Percentiles rank a stretch among this genome's conserved stretches.
phyloP scores from a whole-genome alignment of 2,329 filamentous ascomycete genomes.

The Neoarthrinium moseri region DNA sequence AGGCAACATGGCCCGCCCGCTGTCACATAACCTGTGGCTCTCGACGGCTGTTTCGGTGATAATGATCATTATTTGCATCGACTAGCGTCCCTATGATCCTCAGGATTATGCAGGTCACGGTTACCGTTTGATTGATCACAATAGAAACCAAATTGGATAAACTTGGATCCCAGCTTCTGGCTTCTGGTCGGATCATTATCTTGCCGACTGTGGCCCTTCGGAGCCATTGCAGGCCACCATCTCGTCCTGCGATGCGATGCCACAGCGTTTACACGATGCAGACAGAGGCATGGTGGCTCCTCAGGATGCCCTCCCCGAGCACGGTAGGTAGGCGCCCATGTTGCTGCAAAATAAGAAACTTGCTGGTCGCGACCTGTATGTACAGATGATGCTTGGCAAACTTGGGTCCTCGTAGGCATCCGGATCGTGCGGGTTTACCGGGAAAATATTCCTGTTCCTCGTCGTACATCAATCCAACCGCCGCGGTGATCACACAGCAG shows the following conservation, averaged over 20 bases:
- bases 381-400: too few species aligned
- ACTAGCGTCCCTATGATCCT: not conserved
- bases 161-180: not conserved
- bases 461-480: constrained; percentile 3
- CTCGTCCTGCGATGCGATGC: not conserved
- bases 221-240: not conserved
- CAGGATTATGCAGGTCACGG: constrained; percentile 2
- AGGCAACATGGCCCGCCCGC: constrained; percentile 12
- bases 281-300: too few species aligned
- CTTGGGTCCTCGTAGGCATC: too few species aligned
- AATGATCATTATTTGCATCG: not conserved
- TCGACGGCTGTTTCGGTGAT: not conserved
- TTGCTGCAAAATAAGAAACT: too few species aligned
- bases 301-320: too few species aligned
- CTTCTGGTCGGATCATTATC: not conserved
- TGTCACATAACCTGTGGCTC: not conserved
- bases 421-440: too few species aligned
- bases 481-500: constrained; percentile 3
- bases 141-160: not conserved
- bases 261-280: not conserved
- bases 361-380: too few species aligned
- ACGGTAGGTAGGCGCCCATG: too few species aligned
- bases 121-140: not conserved
- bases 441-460: constrained; percentile 4
- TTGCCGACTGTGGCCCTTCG: constrained; percentile 2